Percentiles rank a stretch among this genome's conserved stretches.
These are phyloP conservation scores for Jatropha curcas DNA, from an alignment of 345 rosid species.

Conservation along the genomic window DNA sequence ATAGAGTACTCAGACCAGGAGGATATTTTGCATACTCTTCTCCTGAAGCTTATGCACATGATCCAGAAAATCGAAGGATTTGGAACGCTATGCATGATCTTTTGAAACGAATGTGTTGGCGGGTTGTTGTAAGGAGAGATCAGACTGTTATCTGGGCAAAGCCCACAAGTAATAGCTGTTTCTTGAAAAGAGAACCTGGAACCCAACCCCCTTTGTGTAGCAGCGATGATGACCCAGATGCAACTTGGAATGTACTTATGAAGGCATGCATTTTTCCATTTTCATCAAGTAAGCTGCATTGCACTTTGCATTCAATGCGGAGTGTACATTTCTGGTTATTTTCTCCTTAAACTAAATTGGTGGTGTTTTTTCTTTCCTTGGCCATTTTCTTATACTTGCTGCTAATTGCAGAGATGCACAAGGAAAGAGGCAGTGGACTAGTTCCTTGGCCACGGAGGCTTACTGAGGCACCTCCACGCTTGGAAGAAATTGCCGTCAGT, in stretches of 20 bases:
- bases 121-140: constrained; percentile 61
- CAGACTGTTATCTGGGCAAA: constrained; percentile 97
- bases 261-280: constrained; percentile 88
- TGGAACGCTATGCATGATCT: constrained; percentile 83
- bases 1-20: constrained; percentile 93
- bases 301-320: not conserved
- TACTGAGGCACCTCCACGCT: constrained; percentile 69
- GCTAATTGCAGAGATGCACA: constrained; percentile 62
- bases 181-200: constrained; percentile 64
- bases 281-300: constrained; percentile 62
- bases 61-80: constrained; percentile 74
- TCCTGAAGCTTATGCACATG: constrained; percentile 96
- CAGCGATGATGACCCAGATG: constrained; percentile 79
- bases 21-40: constrained; percentile 97
- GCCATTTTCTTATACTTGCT: not conserved
- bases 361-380: not conserved
- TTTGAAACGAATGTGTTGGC: constrained; percentile 92
- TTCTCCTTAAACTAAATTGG: not conserved
- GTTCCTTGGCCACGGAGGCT: constrained; percentile 92
- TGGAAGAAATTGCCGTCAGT: constrained; percentile 74
- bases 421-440: constrained; percentile 74
- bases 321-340: not conserved
- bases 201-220: constrained; percentile 77
- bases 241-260: constrained; percentile 82
- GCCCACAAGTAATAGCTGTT: constrained; percentile 82